These are phyloP conservation scores for Candida maris DNA, from an alignment of 805 yeast species.

Conservation along the genomic window DNA sequence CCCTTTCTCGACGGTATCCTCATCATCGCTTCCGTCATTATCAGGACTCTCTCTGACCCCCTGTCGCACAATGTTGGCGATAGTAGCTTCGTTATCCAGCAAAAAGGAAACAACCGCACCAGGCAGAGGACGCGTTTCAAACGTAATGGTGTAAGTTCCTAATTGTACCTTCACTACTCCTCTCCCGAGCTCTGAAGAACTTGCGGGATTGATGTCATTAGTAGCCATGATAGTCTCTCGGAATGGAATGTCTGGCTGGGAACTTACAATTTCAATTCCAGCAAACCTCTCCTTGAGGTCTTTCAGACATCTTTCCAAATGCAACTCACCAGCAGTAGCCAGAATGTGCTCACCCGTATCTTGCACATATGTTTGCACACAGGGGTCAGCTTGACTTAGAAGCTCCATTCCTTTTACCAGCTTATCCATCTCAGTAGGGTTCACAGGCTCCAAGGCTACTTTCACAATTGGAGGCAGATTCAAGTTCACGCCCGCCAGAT, in stretches of 20 bases:
- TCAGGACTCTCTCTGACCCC: constrained; percentile 17
- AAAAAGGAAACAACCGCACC: constrained; percentile 46
- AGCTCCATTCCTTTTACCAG: constrained; percentile 75
- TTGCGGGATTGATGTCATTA: constrained; percentile 47
- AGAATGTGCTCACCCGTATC: constrained; percentile 91
- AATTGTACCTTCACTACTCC: constrained; percentile 49
- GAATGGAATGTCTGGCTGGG: constrained; percentile 93
- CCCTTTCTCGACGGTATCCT: constrained; percentile 15
- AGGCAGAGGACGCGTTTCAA: constrained; percentile 55
- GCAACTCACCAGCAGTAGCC: constrained; percentile 96
- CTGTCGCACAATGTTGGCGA: constrained; percentile 35
- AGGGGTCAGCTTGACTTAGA: constrained; percentile 88
- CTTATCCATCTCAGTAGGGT: constrained; percentile 73
- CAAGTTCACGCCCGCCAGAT: constrained; percentile 69
- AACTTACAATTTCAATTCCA: constrained; percentile 77
- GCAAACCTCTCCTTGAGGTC: constrained; percentile 92
- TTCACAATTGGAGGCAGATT: constrained; percentile 88
- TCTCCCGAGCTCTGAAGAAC: constrained; percentile 42
- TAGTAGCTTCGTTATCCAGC: constrained; percentile 40
- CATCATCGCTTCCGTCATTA: constrained; percentile 43
- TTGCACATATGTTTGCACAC: constrained; percentile 80
- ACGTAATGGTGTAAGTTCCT: constrained; percentile 42
- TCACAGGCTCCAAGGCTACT: constrained; percentile 93
- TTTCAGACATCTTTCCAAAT: constrained; percentile 88
- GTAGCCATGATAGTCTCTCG: constrained; percentile 69